Evolutionary conservation across 768 basidiomycete genomes (phyloP).

Genomic region (Lactarius hatsudake): DNA sequence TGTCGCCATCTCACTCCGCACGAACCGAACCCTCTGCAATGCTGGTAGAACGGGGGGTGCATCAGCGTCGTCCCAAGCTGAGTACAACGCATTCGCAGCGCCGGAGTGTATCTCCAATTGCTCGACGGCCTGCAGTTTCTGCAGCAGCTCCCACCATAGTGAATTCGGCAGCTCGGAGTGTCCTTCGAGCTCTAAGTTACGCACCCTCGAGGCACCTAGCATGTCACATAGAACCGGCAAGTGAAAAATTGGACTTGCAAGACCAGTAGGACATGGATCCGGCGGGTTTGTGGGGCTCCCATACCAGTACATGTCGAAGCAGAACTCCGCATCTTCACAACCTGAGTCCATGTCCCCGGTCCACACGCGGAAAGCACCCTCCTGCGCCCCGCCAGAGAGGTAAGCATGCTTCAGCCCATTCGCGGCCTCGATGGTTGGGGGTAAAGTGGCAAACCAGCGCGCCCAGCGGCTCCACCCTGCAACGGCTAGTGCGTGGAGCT

Average conservation of each 20-base stretch:
- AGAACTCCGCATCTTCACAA: slow-evolving; percentile 9
- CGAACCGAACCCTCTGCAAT: background rate
- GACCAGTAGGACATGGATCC: no score
- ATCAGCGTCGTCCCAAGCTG: slow-evolving; percentile 7
- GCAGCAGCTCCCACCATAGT: slow-evolving; percentile 13
- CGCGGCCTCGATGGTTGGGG: background rate
- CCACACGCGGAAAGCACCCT: slow-evolving; percentile 19
- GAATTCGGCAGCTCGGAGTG: background rate
- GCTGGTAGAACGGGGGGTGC: slow-evolving; percentile 14
- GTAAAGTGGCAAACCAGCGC: slow-evolving; percentile 6
- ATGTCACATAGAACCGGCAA: slow-evolving; percentile 1
- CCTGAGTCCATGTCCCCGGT: slow-evolving; percentile 1
- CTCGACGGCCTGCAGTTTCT: slow-evolving; percentile 13
- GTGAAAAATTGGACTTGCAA: slow-evolving; percentile 14
- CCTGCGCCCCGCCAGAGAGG: slow-evolving; percentile 13
- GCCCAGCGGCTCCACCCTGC: slow-evolving; percentile 13
- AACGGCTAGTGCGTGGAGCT: slow-evolving; percentile 6
- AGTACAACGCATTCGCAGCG: background rate
- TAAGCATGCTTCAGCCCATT: slow-evolving; percentile 14
- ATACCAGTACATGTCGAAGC: slow-evolving; percentile 13
- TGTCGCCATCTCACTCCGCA: no score
- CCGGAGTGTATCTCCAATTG: slow-evolving; percentile 2
- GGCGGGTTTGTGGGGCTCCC: background rate
- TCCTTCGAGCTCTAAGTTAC: slow-evolving; percentile 8
- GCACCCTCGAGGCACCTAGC: slow-evolving; percentile 5